A percentile compares a stretch with the other conserved stretches of the same genome.
phyloP scores from a whole-genome alignment of 768 basidiomycete species.

The Leccinum barrowsii region DNA sequence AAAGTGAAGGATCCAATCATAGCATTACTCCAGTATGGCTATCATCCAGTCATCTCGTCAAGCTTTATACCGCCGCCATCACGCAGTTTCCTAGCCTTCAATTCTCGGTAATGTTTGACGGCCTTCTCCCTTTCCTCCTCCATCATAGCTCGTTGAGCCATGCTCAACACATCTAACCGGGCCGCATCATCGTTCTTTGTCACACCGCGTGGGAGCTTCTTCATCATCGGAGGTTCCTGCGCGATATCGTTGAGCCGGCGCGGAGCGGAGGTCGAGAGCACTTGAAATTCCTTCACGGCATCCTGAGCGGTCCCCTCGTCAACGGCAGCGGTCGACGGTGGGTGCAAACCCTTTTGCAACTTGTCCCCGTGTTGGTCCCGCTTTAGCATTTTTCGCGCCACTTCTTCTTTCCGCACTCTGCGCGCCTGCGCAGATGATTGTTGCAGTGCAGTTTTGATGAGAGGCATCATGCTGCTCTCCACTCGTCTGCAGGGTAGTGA shows the following conservation, averaged over 20 bases:
- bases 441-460: slow-evolving; percentile 59
- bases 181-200: slow-evolving; percentile 21
- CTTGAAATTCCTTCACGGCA: slow-evolving; percentile 46
- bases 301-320: slow-evolving; percentile 20
- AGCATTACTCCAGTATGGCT: slow-evolving; percentile 6
- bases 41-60: slow-evolving; percentile 5
- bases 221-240: slow-evolving; percentile 62
- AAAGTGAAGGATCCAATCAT: slow-evolving; percentile 6
- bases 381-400: slow-evolving; percentile 15
- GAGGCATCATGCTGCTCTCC: slow-evolving; percentile 65
- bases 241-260: slow-evolving; percentile 70
- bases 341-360: slow-evolving; percentile 12
- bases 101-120: slow-evolving; percentile 62
- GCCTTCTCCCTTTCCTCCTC: slow-evolving; percentile 70
- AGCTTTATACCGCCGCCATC: slow-evolving; percentile 11
- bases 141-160: slow-evolving; percentile 77
- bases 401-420: slow-evolving; percentile 36
- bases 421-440: slow-evolving; percentile 51
- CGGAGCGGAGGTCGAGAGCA: slow-evolving; percentile 50
- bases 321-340: slow-evolving; percentile 9
- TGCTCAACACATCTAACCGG: slow-evolving; percentile 52
- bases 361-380: slow-evolving; percentile 12
- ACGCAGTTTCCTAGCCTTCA: slow-evolving; percentile 51
- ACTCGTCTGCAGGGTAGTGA: slow-evolving; percentile 52
- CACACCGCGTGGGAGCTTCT: slow-evolving; percentile 50